Conservation (phyloP, 768 basidiomycete genomes). For the Tephrocybe sp. region DNA sequence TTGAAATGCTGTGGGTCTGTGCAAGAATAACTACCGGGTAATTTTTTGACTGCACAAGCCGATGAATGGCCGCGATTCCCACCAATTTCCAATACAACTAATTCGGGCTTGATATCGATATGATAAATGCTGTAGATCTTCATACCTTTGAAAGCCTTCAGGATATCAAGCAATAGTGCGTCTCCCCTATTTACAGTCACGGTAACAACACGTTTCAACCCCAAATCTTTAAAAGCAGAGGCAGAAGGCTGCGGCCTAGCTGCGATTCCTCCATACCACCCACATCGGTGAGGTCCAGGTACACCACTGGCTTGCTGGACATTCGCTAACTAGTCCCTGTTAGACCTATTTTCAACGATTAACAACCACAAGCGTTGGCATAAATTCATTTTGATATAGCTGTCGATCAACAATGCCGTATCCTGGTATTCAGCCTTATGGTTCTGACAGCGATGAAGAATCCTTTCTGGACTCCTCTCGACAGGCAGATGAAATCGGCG, state of each 20-base stretch:
- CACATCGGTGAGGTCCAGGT: neutral
- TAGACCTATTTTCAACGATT: no score
- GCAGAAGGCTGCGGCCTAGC: neutral
- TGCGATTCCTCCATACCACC: neutral
- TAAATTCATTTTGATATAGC: neutral
- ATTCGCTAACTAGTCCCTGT: no score
- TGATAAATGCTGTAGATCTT: neutral
- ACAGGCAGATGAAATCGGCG: neutral
- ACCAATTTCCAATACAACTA: neutral
- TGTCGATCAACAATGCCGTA: slow-evolving; percentile 7
- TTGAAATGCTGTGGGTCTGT: neutral
- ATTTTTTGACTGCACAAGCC: neutral
- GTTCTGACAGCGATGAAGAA: slow-evolving; percentile 24
- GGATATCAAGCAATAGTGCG: no score
- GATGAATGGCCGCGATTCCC: slow-evolving; percentile 1
- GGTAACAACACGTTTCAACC: slow-evolving; percentile 1
- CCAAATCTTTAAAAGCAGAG: neutral
- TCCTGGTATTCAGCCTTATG: slow-evolving; percentile 14
- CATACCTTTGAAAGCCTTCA: slow-evolving; percentile 1
- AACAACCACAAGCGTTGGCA: no score
- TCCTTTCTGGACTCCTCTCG: slow-evolving; percentile 4
- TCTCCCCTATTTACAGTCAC: neutral
- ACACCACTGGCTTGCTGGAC: neutral
- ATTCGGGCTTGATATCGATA: neutral
- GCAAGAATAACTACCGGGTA: neutral